These are phyloP conservation scores for Fusarium staphyleae DNA, from an alignment of 2,329 filamentous ascomycete genomes.

Conservation along the genomic window DNA sequence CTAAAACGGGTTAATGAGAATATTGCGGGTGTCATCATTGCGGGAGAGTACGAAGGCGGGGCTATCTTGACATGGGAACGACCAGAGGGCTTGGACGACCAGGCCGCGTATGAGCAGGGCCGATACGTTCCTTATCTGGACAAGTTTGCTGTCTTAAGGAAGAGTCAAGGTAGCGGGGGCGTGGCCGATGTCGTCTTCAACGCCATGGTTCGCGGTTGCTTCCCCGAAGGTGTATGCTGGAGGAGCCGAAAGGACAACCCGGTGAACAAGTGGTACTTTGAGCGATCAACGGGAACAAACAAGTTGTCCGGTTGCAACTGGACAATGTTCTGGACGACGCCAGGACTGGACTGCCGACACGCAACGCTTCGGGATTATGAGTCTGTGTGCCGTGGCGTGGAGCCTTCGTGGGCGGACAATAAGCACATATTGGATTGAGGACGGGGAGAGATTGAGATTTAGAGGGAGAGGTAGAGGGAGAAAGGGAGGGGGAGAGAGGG, in stretches of 20 bases:
- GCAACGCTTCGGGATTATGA: slow-evolving; percentile 72
- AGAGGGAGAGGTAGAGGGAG: neutral
- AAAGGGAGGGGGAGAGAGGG: neutral
- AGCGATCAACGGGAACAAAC: slow-evolving; percentile 82
- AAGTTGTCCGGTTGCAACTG: slow-evolving; percentile 84
- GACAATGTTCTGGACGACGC: slow-evolving; percentile 99
- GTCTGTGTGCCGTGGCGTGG: slow-evolving; percentile 71
- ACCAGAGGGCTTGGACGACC: slow-evolving; percentile 66
- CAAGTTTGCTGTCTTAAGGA: slow-evolving; percentile 93
- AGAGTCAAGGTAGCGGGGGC: slow-evolving; percentile 86
- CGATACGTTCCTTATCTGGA: slow-evolving; percentile 91
- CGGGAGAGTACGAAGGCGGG: slow-evolving; percentile 94
- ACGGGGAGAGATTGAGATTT: neutral
- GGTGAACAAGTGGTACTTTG: slow-evolving; percentile 99
- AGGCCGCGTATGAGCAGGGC: slow-evolving; percentile 60
- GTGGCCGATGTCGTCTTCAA: slow-evolving; percentile 98
- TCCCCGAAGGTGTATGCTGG: slow-evolving; percentile 91
- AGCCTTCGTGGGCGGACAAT: slow-evolving; percentile 68
- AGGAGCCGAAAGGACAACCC: slow-evolving; percentile 88
- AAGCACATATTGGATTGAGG: slow-evolving; percentile 64
- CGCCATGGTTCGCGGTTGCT: slow-evolving; percentile 88
- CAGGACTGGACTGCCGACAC: slow-evolving; percentile 63
- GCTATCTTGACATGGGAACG: slow-evolving; percentile 95
- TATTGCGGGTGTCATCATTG: slow-evolving; percentile 90
- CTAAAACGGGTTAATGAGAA: slow-evolving; percentile 79